A percentile compares a stretch with the other conserved stretches of the same genome.
Conservation (phyloP, 2,329 filamentous ascomycete species). For the Claviceps fusiformis region DNA sequence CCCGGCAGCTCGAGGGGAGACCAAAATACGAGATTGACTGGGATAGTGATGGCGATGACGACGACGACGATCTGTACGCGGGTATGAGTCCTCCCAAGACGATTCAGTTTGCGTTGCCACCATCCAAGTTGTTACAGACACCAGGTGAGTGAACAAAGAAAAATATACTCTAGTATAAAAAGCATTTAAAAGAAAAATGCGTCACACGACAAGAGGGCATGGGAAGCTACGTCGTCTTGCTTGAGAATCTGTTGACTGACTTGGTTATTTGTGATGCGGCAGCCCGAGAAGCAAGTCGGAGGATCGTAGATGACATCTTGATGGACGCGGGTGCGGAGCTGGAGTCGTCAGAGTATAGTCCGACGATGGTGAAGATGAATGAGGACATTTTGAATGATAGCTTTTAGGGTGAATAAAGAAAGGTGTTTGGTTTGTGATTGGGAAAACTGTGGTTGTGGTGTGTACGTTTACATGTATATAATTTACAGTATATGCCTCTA, state of each 20-base stretch:
- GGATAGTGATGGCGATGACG: conserved; percentile 63
- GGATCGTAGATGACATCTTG: conserved; percentile 69
- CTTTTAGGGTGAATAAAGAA: conserved; percentile 27
- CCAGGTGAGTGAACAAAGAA: conserved; percentile 40
- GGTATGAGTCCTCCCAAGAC: conserved; percentile 89
- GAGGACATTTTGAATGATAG: conserved; percentile 48
- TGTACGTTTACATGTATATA: no score
- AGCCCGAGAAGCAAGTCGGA: conserved; percentile 68
- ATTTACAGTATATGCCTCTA: no score
- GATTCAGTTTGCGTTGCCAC: conserved; percentile 71
- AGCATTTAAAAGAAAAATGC: not conserved
- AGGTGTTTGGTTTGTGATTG: no score
- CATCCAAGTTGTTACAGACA: conserved; percentile 65
- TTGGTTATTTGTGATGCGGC: not conserved
- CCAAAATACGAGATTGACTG: conserved; percentile 49
- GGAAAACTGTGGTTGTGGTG: no score
- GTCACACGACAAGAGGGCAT: not conserved
- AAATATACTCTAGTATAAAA: not conserved
- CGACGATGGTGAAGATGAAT: conserved; percentile 52
- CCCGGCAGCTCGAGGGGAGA: conserved; percentile 8
- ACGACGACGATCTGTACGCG: conserved; percentile 49
- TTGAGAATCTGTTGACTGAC: not conserved
- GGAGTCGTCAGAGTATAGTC: conserved; percentile 45
- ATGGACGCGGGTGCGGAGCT: conserved; percentile 56
- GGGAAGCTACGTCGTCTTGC: not conserved